These are phyloP conservation scores for Naganishia friedmannii DNA, from an alignment of 768 basidiomycete species.

Conservation along the genomic window DNA sequence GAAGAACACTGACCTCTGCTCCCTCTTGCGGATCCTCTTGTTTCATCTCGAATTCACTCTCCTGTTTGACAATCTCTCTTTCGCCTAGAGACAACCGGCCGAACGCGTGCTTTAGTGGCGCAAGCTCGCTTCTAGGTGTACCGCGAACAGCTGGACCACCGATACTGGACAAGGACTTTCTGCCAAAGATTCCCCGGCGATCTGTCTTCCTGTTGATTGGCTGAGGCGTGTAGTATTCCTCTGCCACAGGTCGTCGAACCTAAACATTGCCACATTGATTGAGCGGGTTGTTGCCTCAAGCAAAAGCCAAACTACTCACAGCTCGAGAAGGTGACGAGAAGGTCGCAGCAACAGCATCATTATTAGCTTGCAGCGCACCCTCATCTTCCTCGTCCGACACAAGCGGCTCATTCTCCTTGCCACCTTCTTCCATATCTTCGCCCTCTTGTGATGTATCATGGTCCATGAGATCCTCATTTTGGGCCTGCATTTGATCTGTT, in stretches of 20 bases:
- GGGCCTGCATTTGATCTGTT: conserved; percentile 9
- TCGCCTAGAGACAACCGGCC: conserved; percentile 8
- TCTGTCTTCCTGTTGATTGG: neutral
- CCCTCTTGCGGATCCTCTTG: conserved; percentile 12
- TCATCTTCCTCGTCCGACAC: conserved; percentile 5
- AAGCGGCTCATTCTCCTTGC: conserved; percentile 16
- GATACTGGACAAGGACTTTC: conserved; percentile 24
- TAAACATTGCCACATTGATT: neutral
- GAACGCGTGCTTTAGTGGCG: conserved; percentile 10
- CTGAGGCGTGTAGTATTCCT: conserved; percentile 21
- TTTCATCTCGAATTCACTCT: neutral
- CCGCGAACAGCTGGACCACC: conserved; percentile 20
- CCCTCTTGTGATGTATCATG: conserved; percentile 22
- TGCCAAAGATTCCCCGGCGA: conserved; percentile 14
- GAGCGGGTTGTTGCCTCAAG: neutral
- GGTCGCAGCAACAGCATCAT: too few species aligned
- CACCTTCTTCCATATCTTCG: conserved; percentile 14
- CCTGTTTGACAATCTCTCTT: neutral
- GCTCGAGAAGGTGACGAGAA: conserved; percentile 12
- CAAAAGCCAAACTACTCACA: neutral
- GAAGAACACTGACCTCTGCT: neutral
- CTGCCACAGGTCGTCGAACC: conserved; percentile 9
- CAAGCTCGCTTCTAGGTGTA: conserved; percentile 15
- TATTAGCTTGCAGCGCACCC: too few species aligned
- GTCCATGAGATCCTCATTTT: conserved; percentile 22